Percentiles rank a stretch among this genome's conserved stretches.
These are phyloP conservation scores for Backusella psychrophila DNA, from an alignment of 192 early-diverging fungal genomes.

Conservation along the genomic window DNA sequence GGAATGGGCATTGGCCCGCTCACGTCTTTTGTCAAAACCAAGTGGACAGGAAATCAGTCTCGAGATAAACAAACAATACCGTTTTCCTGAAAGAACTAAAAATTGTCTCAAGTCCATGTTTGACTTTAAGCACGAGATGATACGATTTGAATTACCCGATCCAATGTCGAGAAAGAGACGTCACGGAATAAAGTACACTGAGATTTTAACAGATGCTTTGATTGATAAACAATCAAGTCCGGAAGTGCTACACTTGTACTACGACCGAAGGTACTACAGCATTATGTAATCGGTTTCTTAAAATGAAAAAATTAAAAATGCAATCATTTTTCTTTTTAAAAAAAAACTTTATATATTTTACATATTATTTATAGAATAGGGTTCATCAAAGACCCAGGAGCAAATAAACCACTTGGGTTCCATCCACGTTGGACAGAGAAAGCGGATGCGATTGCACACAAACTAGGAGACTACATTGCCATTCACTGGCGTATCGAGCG, in stretches of 20 bases:
- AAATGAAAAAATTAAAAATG: not conserved
- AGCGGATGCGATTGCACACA: slow-evolving; percentile 21
- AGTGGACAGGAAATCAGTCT: slow-evolving; percentile 24
- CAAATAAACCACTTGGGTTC: slow-evolving; percentile 15
- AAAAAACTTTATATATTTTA: not conserved
- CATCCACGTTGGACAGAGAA: slow-evolving; percentile 11
- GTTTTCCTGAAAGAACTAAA: not conserved
- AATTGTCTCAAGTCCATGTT: slow-evolving; percentile 30
- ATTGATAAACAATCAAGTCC: not conserved
- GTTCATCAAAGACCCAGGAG: slow-evolving; percentile 26
- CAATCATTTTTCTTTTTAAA: not conserved
- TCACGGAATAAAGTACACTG: not conserved
- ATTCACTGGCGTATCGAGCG: slow-evolving; percentile 44
- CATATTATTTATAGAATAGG: slow-evolving; percentile 1
- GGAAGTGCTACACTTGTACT: slow-evolving; percentile 31
- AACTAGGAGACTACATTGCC: slow-evolving; percentile 30
- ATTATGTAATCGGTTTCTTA: not conserved
- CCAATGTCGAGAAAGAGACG: not conserved
- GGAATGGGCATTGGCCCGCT: slow-evolving; percentile 21
- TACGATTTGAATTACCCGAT: not conserved
- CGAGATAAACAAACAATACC: not conserved
- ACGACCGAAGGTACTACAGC: slow-evolving; percentile 25
- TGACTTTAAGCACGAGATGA: slow-evolving; percentile 12
- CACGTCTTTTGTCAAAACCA: not conserved
- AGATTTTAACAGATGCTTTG: not conserved